phyloP scores from a whole-genome alignment of 2,329 filamentous ascomycete genomes.

The Passalora sequoiae region DNA sequence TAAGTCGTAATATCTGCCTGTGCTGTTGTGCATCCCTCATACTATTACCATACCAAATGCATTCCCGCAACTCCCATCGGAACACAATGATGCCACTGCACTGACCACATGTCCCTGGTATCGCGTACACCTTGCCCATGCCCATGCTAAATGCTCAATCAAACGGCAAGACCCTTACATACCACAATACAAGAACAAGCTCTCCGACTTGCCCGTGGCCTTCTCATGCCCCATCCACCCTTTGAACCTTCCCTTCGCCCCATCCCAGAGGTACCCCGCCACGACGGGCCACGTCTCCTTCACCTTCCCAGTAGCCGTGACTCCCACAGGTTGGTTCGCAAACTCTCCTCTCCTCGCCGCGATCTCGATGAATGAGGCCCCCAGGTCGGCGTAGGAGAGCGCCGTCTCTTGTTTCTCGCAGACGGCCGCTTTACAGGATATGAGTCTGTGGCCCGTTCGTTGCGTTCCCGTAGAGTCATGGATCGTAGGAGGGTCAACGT shows the following conservation, averaged over 20 bases:
- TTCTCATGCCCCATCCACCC: neutral
- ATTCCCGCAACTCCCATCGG: no score
- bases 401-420: constrained; percentile 11
- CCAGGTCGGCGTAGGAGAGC: constrained; percentile 24
- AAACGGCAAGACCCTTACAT: neutral
- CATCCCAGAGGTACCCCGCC: constrained; percentile 8
- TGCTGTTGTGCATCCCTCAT: no score
- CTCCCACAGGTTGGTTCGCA: constrained; percentile 13
- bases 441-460: constrained; percentile 16
- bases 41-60: no score
- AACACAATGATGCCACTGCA: no score
- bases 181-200: constrained; percentile 1
- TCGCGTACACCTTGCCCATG: no score
- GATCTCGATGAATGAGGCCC: constrained; percentile 21
- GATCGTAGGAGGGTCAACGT: constrained; percentile 17
- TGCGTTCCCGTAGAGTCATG: constrained; percentile 13
- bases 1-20: no score
- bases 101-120: no score
- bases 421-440: neutral
- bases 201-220: neutral
- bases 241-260: neutral
- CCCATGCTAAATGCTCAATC: no score
- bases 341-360: constrained; percentile 21
- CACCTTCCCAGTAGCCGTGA: constrained; percentile 20
- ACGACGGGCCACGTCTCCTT: constrained; percentile 14